These are phyloP conservation scores for Gillenia trifoliata DNA, from an alignment of 306 rosid species.

Conservation along the genomic window DNA sequence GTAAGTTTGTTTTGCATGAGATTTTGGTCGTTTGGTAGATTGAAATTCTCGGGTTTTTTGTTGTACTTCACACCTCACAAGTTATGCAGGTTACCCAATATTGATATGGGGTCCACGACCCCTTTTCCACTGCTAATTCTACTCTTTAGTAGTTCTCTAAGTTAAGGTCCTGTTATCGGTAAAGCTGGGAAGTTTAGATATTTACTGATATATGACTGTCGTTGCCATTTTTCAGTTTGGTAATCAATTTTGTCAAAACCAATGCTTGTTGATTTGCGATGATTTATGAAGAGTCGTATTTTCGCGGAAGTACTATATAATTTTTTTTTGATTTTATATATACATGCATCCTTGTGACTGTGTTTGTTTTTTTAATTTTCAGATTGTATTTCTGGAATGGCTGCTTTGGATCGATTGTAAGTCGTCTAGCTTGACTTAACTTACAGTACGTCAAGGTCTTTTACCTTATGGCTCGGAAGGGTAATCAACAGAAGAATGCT, in stretches of 20 bases:
- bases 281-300: not conserved
- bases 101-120: not conserved
- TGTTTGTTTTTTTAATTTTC: not conserved
- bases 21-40: slow-evolving; percentile 6
- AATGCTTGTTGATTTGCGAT: not conserved
- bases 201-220: not conserved
- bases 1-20: slow-evolving; percentile 8
- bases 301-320: not conserved
- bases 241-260: not conserved
- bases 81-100: not conserved
- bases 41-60: slow-evolving; percentile 2
- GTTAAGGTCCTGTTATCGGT: not conserved
- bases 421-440: slow-evolving; percentile 22
- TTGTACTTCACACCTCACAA: not conserved
- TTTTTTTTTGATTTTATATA: not conserved
- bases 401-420: slow-evolving; percentile 20
- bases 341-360: not conserved
- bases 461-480: slow-evolving; percentile 79
- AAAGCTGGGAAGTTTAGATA: not conserved
- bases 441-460: slow-evolving; percentile 4
- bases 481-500: slow-evolving; percentile 83
- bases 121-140: not conserved
- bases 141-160: not conserved
- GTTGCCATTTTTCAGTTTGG: not conserved
- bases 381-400: slow-evolving; percentile 15